Evolutionary conservation across 352 stramenopile species (phyloP), one percentile per base, ranked within the genome.

Genomic region (Globisporangium solare): DNA sequence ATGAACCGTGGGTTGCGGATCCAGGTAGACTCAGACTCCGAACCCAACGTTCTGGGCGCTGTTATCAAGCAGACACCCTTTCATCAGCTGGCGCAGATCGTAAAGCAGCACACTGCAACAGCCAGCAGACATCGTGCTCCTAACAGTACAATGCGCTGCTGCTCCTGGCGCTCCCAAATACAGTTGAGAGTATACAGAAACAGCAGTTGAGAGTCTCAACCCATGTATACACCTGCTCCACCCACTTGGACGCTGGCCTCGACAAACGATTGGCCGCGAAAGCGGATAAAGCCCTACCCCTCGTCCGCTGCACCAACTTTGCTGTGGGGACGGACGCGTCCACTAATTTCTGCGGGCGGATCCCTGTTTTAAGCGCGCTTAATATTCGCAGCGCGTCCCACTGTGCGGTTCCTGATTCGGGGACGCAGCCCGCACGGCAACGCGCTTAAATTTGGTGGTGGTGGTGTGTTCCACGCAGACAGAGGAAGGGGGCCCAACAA

Each of bases 371-470:
- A 43, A 43, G 39, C 39, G 39, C 39, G 39, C 39, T 43, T 43
- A 35, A 35, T 35, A 35, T 8, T 8, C 3, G 27, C 0, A 35
- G 27, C 27, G 10, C 4, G 27, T 35, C 27, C 27, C 27, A 35
- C 27, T 35, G 27, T 43, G 10, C 13, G 20, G 14, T 51, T 51
- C 20, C 46, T 24, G 15, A n/a, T 51, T 27, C 12, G 20, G 46
- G 46, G 17, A 45, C 5, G 40, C 35, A 17, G 8, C 21, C 32
- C 37, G 37, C 11, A 17, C 13, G 20, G 18, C 15, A 59, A 51
- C 51, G 58, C 58, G 57, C 57, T 57, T 61, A 46, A 60, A 59
- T 47, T 37, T 54, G 35, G 59, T 54, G 47, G 47, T 56, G 40
- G 47, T 56, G 59, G 47, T 35, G 27, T 35, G 27, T 35, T 35